Evolutionary conservation across 129 eudicot species (phyloP), one percentile per base, ranked within the genome.

Genomic region (Chrysanthemum makinoi): DNA sequence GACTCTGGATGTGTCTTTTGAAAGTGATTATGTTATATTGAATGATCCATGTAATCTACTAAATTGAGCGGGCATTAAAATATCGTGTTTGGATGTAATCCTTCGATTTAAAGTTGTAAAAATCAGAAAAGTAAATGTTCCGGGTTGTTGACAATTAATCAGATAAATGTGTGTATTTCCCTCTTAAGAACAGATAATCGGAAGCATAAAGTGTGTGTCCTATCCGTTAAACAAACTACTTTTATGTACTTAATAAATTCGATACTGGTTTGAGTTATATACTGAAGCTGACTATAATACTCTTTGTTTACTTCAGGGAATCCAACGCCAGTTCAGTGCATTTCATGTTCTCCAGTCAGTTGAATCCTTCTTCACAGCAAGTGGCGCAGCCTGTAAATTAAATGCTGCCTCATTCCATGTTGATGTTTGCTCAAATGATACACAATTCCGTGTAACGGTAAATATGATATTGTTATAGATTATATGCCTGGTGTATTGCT

Each of bases 301-400:
- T 24, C 18, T 3, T n/a, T 5, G 16, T 50, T 60, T 83, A 49
- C 57, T 73, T 52, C 77, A 94, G 98, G 98, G 98, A 76, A 78
- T 94, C 66, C 97, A 84, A 77, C 90, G 96, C 13, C 91, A 94
- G 53, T 73, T 74, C 58, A 76, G 95, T 67, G 97, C 98, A 24
- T 72, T 87, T 75, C 76, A 82, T 65, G 87, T 94, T 67, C 83
- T 94, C 81, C 90, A 86, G 70, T 83, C 96, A 56, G 81, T 83
- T 74, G 93, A 89, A 72, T 80, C 87, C 64, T 86, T 85, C 79
- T 85, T 94, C 77, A 46, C 77, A 68, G 65, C 16, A 30, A 70
- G 75, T 56, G 90, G 93, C 5, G 91, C 89, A 55, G 81, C 80
- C 33, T 83, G 96, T 79, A 94, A 85, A 87, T 72, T 69, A 76